Conservation (phyloP, 768 basidiomycete genomes). For the Hericium rajendrae region DNA sequence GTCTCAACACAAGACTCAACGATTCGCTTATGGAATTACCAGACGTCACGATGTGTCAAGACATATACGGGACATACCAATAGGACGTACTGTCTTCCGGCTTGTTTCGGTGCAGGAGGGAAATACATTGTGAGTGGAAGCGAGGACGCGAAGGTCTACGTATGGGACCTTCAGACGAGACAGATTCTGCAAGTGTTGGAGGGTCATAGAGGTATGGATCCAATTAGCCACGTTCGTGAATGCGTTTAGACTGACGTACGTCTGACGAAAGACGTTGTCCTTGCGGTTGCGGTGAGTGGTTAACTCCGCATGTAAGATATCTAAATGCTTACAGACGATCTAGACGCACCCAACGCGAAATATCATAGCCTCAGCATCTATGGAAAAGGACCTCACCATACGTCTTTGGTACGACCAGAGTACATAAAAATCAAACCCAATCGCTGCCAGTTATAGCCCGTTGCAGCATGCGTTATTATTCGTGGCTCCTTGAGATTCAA, state of each 20-base stretch:
- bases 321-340: constrained; percentile 9
- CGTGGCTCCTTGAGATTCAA: no score
- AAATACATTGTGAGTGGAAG: constrained; percentile 80
- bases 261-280: constrained; percentile 41
- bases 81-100: constrained; percentile 71
- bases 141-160: constrained; percentile 79
- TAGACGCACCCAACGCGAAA: constrained; percentile 69
- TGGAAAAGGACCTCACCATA: constrained; percentile 84
- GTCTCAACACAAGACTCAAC: constrained; percentile 92
- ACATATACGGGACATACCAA: constrained; percentile 85
- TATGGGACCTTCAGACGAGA: constrained; percentile 85
- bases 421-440: neutral
- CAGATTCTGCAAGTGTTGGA: constrained; percentile 66
- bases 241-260: neutral
- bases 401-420: constrained; percentile 62
- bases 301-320: neutral
- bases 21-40: constrained; percentile 90
- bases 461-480: no score
- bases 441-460: no score
- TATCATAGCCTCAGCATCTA: constrained; percentile 80
- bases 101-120: constrained; percentile 53
- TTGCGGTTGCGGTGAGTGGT: constrained; percentile 56
- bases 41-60: constrained; percentile 84
- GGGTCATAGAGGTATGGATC: constrained; percentile 63
- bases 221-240: constrained; percentile 2